Base-by-base conservation (phyloP, 768 basidiomycete species). In the Leccinum imitatum region DNA sequence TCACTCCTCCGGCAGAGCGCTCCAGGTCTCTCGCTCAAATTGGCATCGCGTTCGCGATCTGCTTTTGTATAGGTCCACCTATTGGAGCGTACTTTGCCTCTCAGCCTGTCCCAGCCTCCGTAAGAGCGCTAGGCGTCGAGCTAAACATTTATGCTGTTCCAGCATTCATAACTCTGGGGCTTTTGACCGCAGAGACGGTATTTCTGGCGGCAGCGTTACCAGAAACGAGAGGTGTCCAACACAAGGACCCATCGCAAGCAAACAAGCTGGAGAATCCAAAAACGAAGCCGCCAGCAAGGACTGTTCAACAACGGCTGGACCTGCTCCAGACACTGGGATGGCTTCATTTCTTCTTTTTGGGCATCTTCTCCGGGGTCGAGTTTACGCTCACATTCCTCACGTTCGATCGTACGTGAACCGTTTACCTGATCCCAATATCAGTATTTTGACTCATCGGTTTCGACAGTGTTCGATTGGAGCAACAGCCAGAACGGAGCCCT, bases 81-180 rank as follows among this genome's bases (percentile, higher is more conserved):
- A 87, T 99, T 59, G 96, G 96, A 54, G 96, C 96, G 2, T 96
- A 95, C 77, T 95, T 98, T 75, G 93, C 95, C 2, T 89, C 93
- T n/a, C 83, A 82, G 31, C 91, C 93, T 2, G 73, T 91, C 7
- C 87, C 91, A 3, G 69, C 80, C 14, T 81, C 85, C 13, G 71
- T 87, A 65, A 78, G 73, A 56, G 76, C 80, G 4, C 78, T 81
- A 69, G 85, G 87, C 4, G 71, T 76, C 21, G 88, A 87, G 63
- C 78, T 95, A 57, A 98, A 98, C 67, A 82, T 95, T 11, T 98
- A 96, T 67, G 95, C 91, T 4, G 81, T 85, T 3, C 97, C 97
- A n/a, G 96, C 96, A 1, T 68, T 87, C 30, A 77, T 97, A 33
- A 93, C 94, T 10, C 73, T 98, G 39, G 79, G 87, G 2, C 82